phyloP scores from a whole-genome alignment of 169 alveolate species.

The Cystoisospora suis region DNA sequence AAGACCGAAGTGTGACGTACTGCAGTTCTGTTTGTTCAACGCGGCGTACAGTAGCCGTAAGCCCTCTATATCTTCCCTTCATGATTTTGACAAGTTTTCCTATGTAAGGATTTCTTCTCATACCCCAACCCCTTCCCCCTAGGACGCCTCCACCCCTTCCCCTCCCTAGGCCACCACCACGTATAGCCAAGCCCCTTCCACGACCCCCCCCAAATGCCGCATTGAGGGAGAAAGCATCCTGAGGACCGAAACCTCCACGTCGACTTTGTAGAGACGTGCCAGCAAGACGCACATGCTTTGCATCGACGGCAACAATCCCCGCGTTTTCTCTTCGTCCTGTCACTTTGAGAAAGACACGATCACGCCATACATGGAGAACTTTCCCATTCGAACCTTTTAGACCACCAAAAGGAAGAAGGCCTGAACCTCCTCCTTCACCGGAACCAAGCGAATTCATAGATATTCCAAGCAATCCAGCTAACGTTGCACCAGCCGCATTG shows the following conservation, averaged over 20 bases:
- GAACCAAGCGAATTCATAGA: neutral
- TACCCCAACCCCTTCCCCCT: neutral
- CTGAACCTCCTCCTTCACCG: neutral
- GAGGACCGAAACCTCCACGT: neutral
- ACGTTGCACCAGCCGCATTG: neutral
- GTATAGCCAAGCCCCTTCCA: neutral
- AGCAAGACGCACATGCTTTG: constrained; percentile 1
- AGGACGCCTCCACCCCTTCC: neutral
- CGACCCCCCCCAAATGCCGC: constrained; percentile 31
- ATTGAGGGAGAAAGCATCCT: neutral
- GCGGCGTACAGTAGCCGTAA: constrained; percentile 34
- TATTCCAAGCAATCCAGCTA: neutral
- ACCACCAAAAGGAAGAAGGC: neutral
- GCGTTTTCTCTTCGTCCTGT: neutral
- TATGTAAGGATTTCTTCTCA: neutral
- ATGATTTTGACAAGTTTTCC: constrained; percentile 32
- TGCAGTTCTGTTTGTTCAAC: constrained; percentile 26
- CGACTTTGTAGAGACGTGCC: neutral
- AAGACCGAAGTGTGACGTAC: too few species aligned
- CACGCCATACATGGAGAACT: constrained; percentile 35
- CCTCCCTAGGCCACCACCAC: constrained; percentile 34
- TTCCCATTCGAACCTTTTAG: neutral
- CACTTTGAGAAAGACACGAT: neutral
- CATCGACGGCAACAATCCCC: constrained; percentile 40
- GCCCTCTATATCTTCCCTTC: constrained; percentile 15